Conservation (phyloP, 495 filamentous ascomycete genomes). For the Hyaloscypha finlandica region DNA sequence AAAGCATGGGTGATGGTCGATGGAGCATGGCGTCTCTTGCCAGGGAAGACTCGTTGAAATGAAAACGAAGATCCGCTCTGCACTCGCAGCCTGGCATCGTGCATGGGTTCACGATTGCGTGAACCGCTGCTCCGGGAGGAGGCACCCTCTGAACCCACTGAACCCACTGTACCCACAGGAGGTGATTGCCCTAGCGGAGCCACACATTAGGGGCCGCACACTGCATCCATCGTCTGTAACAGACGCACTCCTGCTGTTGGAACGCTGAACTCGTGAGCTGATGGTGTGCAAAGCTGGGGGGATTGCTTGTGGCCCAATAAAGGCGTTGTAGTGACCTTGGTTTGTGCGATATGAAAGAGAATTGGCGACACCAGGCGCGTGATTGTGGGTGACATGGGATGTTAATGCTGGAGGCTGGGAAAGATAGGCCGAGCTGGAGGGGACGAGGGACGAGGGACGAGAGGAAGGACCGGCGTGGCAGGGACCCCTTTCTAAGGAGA, state of each 20-base stretch:
- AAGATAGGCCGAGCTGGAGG: slow-evolving; percentile 9
- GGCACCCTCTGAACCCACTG: not conserved
- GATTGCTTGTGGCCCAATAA: not conserved
- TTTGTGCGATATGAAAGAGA: slow-evolving; percentile 5
- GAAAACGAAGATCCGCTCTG: not conserved
- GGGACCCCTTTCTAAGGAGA: not conserved
- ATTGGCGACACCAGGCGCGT: slow-evolving; percentile 14
- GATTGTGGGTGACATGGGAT: slow-evolving; percentile 14
- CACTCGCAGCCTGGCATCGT: not conserved
- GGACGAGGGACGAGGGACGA: not conserved
- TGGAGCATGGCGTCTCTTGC: not conserved
- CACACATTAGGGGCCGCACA: slow-evolving; percentile 22
- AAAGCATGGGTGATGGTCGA: not conserved
- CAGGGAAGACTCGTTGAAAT: not conserved
- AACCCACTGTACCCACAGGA: not conserved
- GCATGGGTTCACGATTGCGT: slow-evolving; percentile 1
- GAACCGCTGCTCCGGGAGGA: slow-evolving; percentile 9
- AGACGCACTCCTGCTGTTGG: not conserved
- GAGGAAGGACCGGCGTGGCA: not conserved
- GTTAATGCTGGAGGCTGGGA: not conserved
- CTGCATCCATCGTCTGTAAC: slow-evolving; percentile 19
- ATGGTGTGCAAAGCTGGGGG: not conserved
- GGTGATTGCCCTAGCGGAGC: slow-evolving; percentile 14
- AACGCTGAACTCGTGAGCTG: not conserved
- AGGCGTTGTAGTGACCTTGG: not conserved